Evolutionary conservation across 768 basidiomycete genomes (phyloP).

Genomic region (Tricholoma furcatifolium): DNA sequence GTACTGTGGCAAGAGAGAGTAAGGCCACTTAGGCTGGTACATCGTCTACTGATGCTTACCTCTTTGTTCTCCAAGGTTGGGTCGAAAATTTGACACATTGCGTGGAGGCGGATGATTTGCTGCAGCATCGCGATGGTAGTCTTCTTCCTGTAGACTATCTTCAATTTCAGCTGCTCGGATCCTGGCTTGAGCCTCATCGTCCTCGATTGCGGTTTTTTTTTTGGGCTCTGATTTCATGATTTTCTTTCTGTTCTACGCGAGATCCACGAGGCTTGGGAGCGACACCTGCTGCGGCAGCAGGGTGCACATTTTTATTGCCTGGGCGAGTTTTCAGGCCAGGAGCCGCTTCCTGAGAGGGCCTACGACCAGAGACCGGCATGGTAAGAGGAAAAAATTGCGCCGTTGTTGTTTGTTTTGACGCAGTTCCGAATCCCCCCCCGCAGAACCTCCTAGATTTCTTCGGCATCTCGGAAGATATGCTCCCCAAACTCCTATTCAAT

Average conservation of each 20-base stretch:
- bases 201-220: not conserved
- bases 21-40: too few species aligned
- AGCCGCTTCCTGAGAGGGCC: not conserved
- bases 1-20: not conserved
- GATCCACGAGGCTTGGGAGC: not conserved
- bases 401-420: too few species aligned
- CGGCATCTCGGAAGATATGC: too few species aligned
- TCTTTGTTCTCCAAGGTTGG: not conserved
- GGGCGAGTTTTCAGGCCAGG: not conserved
- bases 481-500: not conserved
- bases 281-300: not conserved
- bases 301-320: not conserved
- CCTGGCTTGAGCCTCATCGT: not conserved
- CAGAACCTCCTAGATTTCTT: too few species aligned
- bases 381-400: not conserved
- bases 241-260: not conserved
- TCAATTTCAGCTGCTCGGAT: not conserved
- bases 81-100: too few species aligned
- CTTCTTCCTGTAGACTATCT: not conserved
- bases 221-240: not conserved
- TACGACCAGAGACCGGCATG: not conserved
- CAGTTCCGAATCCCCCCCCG: too few species aligned
- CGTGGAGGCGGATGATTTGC: not conserved
- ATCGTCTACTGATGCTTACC: not conserved
- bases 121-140: not conserved